Conservation (phyloP, 331 rosid genomes). For the Rosa hybrid region DNA sequence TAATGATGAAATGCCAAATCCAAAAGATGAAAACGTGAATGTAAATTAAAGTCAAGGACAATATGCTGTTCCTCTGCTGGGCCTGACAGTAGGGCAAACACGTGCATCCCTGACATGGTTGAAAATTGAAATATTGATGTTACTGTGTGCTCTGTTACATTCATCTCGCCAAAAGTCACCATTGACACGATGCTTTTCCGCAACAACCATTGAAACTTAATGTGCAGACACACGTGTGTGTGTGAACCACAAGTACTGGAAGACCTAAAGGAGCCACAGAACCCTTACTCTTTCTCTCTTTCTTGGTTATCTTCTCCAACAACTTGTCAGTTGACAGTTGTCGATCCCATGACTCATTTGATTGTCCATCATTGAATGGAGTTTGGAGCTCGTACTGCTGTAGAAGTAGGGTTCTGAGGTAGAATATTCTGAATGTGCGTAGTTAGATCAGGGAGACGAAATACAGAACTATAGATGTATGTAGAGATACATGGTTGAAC, state of each 20-base stretch:
- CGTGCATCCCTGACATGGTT: conserved; percentile 72
- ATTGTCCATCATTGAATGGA: background rate
- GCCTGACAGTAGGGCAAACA: conserved; percentile 29
- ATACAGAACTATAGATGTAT: background rate
- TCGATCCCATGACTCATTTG: conserved; percentile 23
- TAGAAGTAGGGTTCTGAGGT: background rate
- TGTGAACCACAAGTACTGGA: background rate
- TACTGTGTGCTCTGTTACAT: background rate
- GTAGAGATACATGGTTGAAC: background rate
- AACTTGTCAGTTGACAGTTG: conserved; percentile 31
- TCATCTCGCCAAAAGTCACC: conserved; percentile 15
- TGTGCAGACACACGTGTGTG: conserved; percentile 52
- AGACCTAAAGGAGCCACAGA: conserved; percentile 3
- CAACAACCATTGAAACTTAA: conserved; percentile 33
- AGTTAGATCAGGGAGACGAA: background rate
- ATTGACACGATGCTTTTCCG: conserved; percentile 25
- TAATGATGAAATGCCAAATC: background rate
- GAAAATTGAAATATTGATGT: conserved; percentile 31
- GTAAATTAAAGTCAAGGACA: background rate
- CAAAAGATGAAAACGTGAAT: background rate
- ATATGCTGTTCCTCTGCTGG: conserved; percentile 5
- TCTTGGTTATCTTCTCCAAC: conserved; percentile 44
- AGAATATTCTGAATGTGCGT: too few relatives aligned
- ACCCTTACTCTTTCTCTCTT: background rate
- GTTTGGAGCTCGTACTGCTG: conserved; percentile 1